Evolutionary conservation across 2,329 filamentous ascomycete genomes (phyloP).

Genomic region (Seiridium cupressi): DNA sequence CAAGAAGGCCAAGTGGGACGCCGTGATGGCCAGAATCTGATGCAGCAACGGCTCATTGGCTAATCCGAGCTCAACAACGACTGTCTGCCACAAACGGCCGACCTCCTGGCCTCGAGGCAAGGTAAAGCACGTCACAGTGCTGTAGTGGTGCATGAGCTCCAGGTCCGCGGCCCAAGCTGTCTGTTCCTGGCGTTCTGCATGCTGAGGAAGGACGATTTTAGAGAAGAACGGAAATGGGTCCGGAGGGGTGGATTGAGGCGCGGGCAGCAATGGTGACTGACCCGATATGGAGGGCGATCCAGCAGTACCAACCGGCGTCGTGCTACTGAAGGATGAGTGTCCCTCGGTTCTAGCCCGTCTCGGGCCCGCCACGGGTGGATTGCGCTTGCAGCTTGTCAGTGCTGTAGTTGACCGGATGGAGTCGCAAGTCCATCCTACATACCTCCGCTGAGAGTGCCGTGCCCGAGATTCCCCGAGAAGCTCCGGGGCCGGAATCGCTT

Average conservation of each 20-base stretch:
- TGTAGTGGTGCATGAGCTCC: slow-evolving; percentile 7
- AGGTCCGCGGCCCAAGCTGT: slow-evolving; percentile 18
- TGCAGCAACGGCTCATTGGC: background rate
- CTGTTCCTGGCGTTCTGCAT: background rate
- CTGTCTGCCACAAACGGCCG: background rate
- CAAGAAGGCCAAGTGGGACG: slow-evolving; percentile 10
- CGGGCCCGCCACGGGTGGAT: background rate
- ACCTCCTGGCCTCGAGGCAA: background rate
- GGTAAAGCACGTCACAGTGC: background rate
- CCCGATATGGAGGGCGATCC: background rate
- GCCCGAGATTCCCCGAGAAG: background rate
- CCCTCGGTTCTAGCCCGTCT: background rate
- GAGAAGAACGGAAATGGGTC: slow-evolving; percentile 26
- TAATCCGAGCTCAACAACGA: background rate
- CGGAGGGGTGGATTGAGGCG: background rate
- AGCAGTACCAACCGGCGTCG: background rate
- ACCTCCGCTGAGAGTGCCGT: background rate
- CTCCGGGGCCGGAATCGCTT: background rate
- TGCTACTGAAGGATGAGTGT: background rate
- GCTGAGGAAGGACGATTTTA: slow-evolving; percentile 13
- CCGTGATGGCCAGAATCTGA: slow-evolving; percentile 1
- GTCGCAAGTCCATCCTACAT: background rate
- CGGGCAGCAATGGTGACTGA: background rate
- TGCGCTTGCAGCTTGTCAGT: background rate
- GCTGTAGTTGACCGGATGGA: too few species aligned